Evolutionary conservation across 208 protist species (phyloP).

Genomic region (Zelonia costaricensis): DNA sequence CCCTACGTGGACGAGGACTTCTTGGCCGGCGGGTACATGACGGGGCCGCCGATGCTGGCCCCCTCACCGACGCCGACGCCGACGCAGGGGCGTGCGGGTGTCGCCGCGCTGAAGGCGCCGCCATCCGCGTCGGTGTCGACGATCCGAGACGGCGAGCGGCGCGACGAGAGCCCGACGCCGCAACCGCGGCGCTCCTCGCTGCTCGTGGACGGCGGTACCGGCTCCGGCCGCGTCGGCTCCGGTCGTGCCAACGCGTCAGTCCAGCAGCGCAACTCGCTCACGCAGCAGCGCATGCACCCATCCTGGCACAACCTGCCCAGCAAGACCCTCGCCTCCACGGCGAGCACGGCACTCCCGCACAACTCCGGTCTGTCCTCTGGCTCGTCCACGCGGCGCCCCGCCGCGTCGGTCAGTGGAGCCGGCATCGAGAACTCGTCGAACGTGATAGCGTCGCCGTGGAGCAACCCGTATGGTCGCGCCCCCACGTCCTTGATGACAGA

Average conservation of each 20-base stretch:
- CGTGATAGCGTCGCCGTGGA: neutral
- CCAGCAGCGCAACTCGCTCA: neutral
- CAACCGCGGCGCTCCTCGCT: slow-evolving; percentile 10
- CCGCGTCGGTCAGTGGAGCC: too few species aligned
- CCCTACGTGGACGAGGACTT: slow-evolving; percentile 28
- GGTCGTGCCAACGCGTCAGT: too few species aligned
- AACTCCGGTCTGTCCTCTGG: too few species aligned
- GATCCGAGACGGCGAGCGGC: too few species aligned
- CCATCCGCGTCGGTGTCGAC: too few species aligned
- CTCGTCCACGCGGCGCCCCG: too few species aligned
- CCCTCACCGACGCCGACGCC: neutral
- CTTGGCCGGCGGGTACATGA: slow-evolving; percentile 29
- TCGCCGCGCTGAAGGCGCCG: too few species aligned
- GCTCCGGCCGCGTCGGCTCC: too few species aligned
- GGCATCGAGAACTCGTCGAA: too few species aligned
- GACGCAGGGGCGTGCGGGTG: too few species aligned
- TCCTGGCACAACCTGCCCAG: slow-evolving; percentile 4
- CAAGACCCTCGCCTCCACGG: neutral
- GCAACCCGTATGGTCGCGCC: neutral
- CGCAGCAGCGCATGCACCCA: slow-evolving; percentile 15
- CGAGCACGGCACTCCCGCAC: neutral
- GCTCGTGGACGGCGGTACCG: slow-evolving; percentile 5
- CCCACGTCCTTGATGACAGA: neutral
- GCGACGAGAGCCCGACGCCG: too few species aligned
- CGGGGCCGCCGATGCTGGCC: slow-evolving; percentile 5